A percentile compares a stretch with the other conserved stretches of the same genome.
phyloP scores from a whole-genome alignment of 2,329 filamentous ascomycete species.

The Fusarium buxicola region DNA sequence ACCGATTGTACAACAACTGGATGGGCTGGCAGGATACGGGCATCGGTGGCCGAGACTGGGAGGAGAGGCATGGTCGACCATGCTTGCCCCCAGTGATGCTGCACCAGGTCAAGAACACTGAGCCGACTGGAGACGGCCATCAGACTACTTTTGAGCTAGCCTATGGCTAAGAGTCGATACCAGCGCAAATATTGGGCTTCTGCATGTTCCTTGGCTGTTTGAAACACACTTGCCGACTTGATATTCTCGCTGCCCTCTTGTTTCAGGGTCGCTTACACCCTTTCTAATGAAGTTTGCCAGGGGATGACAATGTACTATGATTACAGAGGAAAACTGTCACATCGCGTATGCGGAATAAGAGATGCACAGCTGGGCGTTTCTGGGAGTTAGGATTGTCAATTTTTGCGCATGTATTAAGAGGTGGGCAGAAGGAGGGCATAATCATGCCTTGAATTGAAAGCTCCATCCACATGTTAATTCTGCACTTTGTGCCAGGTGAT shows the following conservation, averaged over 20 bases:
- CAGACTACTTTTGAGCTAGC: constrained; percentile 53
- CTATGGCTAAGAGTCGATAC: constrained; percentile 49
- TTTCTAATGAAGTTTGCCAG: constrained; percentile 8
- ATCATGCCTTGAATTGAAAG: neutral
- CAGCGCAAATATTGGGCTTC: neutral
- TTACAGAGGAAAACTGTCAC: constrained; percentile 32
- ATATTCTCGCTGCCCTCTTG: constrained; percentile 13
- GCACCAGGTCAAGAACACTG: constrained; percentile 70
- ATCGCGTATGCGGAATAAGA: constrained; percentile 31
- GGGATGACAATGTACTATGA: constrained; percentile 34
- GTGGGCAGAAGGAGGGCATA: neutral
- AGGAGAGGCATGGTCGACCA: constrained; percentile 64
- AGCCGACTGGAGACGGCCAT: constrained; percentile 60
- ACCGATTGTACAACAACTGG: constrained; percentile 71
- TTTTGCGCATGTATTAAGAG: constrained; percentile 18
- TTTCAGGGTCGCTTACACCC: constrained; percentile 9
- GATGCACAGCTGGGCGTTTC: constrained; percentile 46
- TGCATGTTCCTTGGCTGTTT: neutral
- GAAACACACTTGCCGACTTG: constrained; percentile 9
- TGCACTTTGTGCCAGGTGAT: neutral
- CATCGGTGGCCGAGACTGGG: constrained; percentile 67
- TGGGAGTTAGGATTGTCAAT: constrained; percentile 27
- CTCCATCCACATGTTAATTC: neutral
- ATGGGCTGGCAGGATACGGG: constrained; percentile 68
- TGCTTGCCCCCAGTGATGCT: constrained; percentile 70